Evolutionary conservation across 2,329 filamentous ascomycete species (phyloP), one percentile per base, ranked within the genome.

Genomic region (Herpotrichia juniperi): DNA sequence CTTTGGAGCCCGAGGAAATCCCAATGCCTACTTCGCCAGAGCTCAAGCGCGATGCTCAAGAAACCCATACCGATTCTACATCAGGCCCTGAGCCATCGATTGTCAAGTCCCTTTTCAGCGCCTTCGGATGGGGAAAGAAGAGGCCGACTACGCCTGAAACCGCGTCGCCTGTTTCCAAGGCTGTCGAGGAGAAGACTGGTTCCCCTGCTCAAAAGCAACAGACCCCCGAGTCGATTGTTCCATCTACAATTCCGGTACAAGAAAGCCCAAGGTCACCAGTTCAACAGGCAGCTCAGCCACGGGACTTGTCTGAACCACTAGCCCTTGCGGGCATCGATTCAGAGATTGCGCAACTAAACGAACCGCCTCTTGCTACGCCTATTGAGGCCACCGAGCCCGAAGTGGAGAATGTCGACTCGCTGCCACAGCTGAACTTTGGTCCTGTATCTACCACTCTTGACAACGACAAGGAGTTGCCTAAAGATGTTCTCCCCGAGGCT

Each of bases 41-140:
- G n/a, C n/a, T n/a, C n/a, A n/a, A n/a, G n/a, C n/a, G n/a, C n/a
- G n/a, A n/a, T n/a, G n/a, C n/a, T n/a, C n/a, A n/a, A n/a, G n/a
- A n/a, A n/a, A n/a, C n/a, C n/a, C n/a, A n/a, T n/a, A n/a, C n/a
- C n/a, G 31, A 52, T 10, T 24, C 34, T 10, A 16, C 37, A 3
- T 25, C 32, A 14, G 46, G 45, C 28, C 25, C 45, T 17, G 34
- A 46, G 5, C 44, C 53, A 16, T 59, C 62, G 3, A 69, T 64
- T 63, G 64, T 64, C 12, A 53, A 55, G 2, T 57, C 62, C 25
- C 49, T 73, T 17, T 63, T 59, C 57, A 66, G 69, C 37, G 65
- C 66, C 1, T 58, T 72, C 43, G 67, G 69, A 2, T 71, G 67
- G 68, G 68, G 69, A 10, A 64, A 62, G 57, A 69, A 67, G 58